These are phyloP conservation scores for Cytospora leucostoma DNA, from an alignment of 2,329 filamentous ascomycete genomes.

Conservation along the genomic window DNA sequence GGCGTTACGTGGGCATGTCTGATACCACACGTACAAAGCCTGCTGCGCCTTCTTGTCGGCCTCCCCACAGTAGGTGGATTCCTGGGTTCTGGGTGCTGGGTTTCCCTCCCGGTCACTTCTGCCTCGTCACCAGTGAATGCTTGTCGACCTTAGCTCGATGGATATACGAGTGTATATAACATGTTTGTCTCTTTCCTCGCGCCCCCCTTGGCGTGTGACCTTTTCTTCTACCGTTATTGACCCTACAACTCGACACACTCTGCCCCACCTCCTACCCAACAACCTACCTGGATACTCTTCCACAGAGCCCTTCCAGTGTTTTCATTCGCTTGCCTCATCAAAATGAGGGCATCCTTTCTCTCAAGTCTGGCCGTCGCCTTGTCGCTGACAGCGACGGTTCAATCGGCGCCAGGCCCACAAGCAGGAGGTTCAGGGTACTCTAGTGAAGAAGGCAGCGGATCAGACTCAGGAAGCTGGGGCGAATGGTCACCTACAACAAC, in stretches of 20 bases:
- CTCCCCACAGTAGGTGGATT: conserved; percentile 20
- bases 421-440: conserved; percentile 14
- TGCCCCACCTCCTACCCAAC: background rate
- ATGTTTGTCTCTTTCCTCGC: conserved; percentile 1
- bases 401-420: conserved; percentile 19
- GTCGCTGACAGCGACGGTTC: conserved; percentile 24
- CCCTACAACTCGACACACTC: background rate
- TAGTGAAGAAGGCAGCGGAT: conserved; percentile 3
- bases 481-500: conserved; percentile 16
- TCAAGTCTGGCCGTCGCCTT: conserved; percentile 18
- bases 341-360: conserved; percentile 20
- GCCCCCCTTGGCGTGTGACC: background rate
- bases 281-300: conserved; percentile 1
- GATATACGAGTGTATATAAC: conserved; percentile 20
- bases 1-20: background rate
- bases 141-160: background rate
- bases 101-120: conserved; percentile 10
- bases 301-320: background rate
- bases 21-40: background rate
- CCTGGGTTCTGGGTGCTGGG: background rate
- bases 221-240: background rate
- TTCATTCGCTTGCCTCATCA: background rate
- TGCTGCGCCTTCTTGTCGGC: conserved; percentile 11
- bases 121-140: conserved; percentile 7
- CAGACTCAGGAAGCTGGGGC: conserved; percentile 6